Conservation (phyloP, 2,329 filamentous ascomycete genomes). For the Cytospora mali region DNA sequence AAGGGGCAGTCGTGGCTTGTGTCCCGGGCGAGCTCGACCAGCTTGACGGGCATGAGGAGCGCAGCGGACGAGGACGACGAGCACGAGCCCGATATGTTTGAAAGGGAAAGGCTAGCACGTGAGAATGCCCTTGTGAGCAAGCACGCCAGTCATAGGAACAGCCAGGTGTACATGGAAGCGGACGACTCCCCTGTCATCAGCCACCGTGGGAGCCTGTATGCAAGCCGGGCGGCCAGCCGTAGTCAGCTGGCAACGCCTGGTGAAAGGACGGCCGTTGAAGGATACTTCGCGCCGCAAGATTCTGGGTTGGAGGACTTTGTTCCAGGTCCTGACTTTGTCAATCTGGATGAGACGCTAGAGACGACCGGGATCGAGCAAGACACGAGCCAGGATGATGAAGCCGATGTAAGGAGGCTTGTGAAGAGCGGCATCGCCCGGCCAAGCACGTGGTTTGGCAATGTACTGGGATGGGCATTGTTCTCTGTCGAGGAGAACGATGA, state of each 20-base stretch:
- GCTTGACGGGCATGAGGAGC: constrained; percentile 53
- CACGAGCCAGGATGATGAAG: constrained; percentile 58
- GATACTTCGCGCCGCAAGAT: constrained; percentile 40
- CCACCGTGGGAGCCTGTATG: constrained; percentile 50
- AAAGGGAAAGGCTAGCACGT: constrained; percentile 41
- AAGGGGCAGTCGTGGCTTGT: constrained; percentile 72
- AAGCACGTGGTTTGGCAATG: constrained; percentile 60
- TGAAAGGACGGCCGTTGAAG: constrained; percentile 41
- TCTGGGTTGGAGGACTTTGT: constrained; percentile 39
- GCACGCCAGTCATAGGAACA: constrained; percentile 52
- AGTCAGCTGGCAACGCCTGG: constrained; percentile 50
- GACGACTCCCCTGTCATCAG: constrained; percentile 42
- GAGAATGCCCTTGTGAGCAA: constrained; percentile 44
- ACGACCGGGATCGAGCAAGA: constrained; percentile 52
- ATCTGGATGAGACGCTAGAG: constrained; percentile 62
- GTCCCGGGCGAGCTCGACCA: constrained; percentile 67
- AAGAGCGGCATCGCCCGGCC: constrained; percentile 52
- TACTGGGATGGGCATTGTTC: constrained; percentile 64
- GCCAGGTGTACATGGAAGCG: constrained; percentile 44
- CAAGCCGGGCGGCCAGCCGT: constrained; percentile 48
- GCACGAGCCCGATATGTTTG: constrained; percentile 31
- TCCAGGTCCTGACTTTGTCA: constrained; percentile 63
- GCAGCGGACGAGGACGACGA: constrained; percentile 43
- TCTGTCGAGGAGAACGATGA: constrained; percentile 63
- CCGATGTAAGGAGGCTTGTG: constrained; percentile 58